Evolutionary conservation across 257 asterid species (phyloP).

Genomic region (Orobanche coerulescens): DNA sequence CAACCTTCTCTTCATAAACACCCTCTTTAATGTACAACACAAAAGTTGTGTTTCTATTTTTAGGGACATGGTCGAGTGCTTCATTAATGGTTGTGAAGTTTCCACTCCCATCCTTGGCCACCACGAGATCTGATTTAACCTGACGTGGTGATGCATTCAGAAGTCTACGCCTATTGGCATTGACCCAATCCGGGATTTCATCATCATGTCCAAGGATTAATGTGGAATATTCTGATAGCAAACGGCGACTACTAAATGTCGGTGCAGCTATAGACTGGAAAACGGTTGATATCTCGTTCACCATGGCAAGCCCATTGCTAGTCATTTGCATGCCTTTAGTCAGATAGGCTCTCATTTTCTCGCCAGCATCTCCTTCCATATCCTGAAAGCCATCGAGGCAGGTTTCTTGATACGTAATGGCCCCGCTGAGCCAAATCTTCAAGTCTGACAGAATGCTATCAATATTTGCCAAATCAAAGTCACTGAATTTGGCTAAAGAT

Average conservation of each 20-base stretch:
- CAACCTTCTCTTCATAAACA: constrained; percentile 48
- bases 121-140: constrained; percentile 35
- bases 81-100: constrained; percentile 36
- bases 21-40: constrained; percentile 55
- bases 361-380: constrained; percentile 43
- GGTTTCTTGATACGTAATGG: constrained; percentile 71
- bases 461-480: constrained; percentile 38
- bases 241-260: constrained; percentile 36
- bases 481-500: constrained; percentile 30
- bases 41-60: constrained; percentile 25
- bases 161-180: constrained; percentile 27
- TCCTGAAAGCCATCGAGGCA: constrained; percentile 68
- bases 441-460: constrained; percentile 36
- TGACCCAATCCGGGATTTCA: constrained; percentile 37
- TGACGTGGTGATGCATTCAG: constrained; percentile 8
- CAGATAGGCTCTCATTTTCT: constrained; percentile 43
- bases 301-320: constrained; percentile 82
- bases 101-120: constrained; percentile 71
- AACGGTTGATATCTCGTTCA: constrained; percentile 43
- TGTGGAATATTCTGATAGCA: constrained; percentile 23
- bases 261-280: constrained; percentile 21
- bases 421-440: constrained; percentile 71
- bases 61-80: constrained; percentile 39
- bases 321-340: constrained; percentile 47
- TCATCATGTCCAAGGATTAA: constrained; percentile 24